phyloP scores from a whole-genome alignment of 306 rosid species.

The Crataegus laevigata region DNA sequence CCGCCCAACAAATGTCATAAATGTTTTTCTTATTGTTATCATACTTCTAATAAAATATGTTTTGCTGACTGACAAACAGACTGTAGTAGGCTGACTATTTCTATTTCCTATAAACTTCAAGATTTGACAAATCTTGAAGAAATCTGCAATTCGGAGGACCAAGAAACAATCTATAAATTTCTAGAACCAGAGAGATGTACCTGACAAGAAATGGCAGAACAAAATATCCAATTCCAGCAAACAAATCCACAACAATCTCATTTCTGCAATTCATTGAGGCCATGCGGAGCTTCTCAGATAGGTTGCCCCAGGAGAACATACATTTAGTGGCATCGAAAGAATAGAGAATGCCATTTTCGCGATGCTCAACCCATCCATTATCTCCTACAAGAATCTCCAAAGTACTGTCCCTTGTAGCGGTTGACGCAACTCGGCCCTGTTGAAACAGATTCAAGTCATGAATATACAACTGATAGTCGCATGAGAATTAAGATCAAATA shows the following conservation, averaged over 20 bases:
- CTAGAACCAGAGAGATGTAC: constrained; percentile 22
- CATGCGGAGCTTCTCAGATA: constrained; percentile 90
- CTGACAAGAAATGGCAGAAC: constrained; percentile 91
- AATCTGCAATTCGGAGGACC: background rate
- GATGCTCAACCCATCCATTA: constrained; percentile 88
- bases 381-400: constrained; percentile 86
- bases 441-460: constrained; percentile 15
- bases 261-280: constrained; percentile 53
- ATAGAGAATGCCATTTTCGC: constrained; percentile 80
- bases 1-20: background rate
- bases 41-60: background rate
- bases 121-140: background rate
- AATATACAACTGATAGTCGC: background rate
- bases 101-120: background rate
- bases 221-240: constrained; percentile 93
- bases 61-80: background rate
- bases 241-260: constrained; percentile 74
- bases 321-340: constrained; percentile 85
- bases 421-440: constrained; percentile 78
- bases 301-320: constrained; percentile 99
- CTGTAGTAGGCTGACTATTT: background rate
- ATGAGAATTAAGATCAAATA: background rate
- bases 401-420: constrained; percentile 83
- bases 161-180: background rate
- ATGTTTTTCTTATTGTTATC: background rate